A percentile compares a stretch with the other conserved stretches of the same genome.
These are phyloP conservation scores for Gardenia jasminoides DNA, from an alignment of 257 asterid species.

Conservation along the genomic window DNA sequence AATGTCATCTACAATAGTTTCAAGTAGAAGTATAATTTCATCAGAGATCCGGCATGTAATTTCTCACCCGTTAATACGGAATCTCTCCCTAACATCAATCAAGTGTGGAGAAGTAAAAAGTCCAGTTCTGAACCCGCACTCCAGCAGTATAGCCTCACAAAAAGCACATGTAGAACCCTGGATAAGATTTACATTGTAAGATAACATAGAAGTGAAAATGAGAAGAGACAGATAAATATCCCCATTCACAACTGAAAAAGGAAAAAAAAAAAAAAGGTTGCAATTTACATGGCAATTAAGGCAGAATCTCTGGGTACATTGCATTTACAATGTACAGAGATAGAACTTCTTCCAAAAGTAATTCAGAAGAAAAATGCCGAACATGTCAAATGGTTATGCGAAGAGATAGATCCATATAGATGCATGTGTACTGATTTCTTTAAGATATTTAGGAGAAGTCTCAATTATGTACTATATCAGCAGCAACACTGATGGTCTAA, in stretches of 20 bases:
- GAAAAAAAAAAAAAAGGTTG: neutral
- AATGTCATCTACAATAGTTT: neutral
- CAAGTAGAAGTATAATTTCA: neutral
- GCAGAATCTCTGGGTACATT: neutral
- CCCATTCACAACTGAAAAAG: neutral
- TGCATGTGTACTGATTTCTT: neutral
- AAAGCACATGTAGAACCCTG: slow-evolving; percentile 90
- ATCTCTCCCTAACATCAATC: slow-evolving; percentile 92
- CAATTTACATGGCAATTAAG: neutral
- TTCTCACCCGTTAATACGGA: slow-evolving; percentile 69
- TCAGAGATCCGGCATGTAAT: neutral
- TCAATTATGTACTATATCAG: neutral
- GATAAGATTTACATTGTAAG: slow-evolving; percentile 26
- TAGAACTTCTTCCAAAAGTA: neutral
- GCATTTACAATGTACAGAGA: neutral
- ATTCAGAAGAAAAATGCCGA: neutral
- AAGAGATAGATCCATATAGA: neutral
- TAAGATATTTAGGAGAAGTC: neutral
- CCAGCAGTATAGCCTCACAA: slow-evolving; percentile 78
- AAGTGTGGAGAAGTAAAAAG: slow-evolving; percentile 89
- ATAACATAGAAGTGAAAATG: slow-evolving; percentile 13
- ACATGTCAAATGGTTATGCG: neutral
- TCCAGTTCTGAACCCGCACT: slow-evolving; percentile 84
- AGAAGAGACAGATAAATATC: neutral
- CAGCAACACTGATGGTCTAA: neutral